Base-by-base conservation (phyloP, 1,284 basidiomycete genomes). In the Puccinia polysora region DNA sequence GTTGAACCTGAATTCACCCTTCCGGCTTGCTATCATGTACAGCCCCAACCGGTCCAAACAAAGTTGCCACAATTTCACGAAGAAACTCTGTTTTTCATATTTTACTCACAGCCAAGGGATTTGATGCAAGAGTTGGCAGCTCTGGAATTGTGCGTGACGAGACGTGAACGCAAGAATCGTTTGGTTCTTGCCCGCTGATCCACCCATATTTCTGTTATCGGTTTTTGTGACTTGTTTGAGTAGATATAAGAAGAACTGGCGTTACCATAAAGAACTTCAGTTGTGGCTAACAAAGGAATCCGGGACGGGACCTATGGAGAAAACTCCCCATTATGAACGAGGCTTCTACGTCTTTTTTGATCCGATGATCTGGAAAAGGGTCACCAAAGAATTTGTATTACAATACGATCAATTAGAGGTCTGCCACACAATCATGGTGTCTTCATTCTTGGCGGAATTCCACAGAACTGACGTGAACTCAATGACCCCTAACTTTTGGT, bases 81-180 rank as follows among this genome's bases (percentile, higher is more conserved):
- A 81, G 95, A 98, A 82, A 97, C 95, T 32, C 82, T 98, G 45
- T 97, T 98, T 82, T 97, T 92, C 85, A 95, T 97, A 86, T 98
- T 98, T 83, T 98, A 98, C 82, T 88, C 91, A 73, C 88, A 87
- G 80, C 92, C 95, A 70, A 84, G 91, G 77, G 95, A 98, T 81
- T 87, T 89, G 36, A 83, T 97, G 75, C 95, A 98, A 81, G 93
- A 97, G 81, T 86, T 94, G 59, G 95, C 95, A 14, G 92, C 93
- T 52, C 89, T 91, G 80, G 95, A 97, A 83, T 84, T 98, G 88
- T 94, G 47, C 23, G 60, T 64, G 3, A 30, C 4, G 32, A n/a
- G 34, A 36, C 14, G 1, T 23, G n/a, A n/a, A n/a, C n/a, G n/a
- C n/a, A n/a, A n/a, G n/a, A n/a, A n/a, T n/a, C n/a, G n/a, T n/a